Conservation (phyloP, 2,329 filamentous ascomycete species). For the Hypoxylon sp. region DNA sequence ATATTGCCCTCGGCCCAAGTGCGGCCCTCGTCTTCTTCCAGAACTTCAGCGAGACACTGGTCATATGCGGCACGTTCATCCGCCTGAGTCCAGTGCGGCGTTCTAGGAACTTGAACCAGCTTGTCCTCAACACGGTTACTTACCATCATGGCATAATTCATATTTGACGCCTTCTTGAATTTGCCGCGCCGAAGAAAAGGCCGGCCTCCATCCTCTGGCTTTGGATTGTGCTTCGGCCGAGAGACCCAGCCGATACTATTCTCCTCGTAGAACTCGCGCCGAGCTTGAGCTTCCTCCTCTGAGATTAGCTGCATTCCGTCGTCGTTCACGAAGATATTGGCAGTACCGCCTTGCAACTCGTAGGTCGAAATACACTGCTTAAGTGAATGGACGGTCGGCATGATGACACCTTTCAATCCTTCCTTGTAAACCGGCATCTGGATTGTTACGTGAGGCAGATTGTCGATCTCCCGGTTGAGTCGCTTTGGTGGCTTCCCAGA, state of each 20-base stretch:
- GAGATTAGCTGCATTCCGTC: conserved; percentile 76
- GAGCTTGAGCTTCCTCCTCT: conserved; percentile 62
- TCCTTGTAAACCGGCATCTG: conserved; percentile 68
- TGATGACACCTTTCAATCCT: conserved; percentile 64
- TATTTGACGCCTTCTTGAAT: conserved; percentile 80
- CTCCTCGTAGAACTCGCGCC: conserved; percentile 70
- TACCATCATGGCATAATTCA: conserved; percentile 79
- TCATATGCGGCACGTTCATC: conserved; percentile 79
- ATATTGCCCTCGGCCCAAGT: conserved; percentile 90
- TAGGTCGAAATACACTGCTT: conserved; percentile 72
- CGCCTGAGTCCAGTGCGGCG: conserved; percentile 74
- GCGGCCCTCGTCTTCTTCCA: conserved; percentile 74
- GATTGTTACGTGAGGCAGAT: conserved; percentile 64
- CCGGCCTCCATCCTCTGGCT: conserved; percentile 63
- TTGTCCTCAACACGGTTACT: conserved; percentile 80
- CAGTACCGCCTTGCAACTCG: conserved; percentile 74
- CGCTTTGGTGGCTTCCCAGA: conserved; percentile 58
- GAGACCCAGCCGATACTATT: conserved; percentile 71
- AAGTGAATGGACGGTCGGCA: conserved; percentile 68
- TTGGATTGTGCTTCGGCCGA: conserved; percentile 66
- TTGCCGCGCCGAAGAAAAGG: conserved; percentile 74
- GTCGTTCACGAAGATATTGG: conserved; percentile 78
- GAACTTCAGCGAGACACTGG: conserved; percentile 73
- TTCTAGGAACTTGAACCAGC: conserved; percentile 69
- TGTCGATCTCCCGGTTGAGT: conserved; percentile 57